phyloP scores from a whole-genome alignment of 768 basidiomycete genomes.

The Coprinopsis strossmayeri region DNA sequence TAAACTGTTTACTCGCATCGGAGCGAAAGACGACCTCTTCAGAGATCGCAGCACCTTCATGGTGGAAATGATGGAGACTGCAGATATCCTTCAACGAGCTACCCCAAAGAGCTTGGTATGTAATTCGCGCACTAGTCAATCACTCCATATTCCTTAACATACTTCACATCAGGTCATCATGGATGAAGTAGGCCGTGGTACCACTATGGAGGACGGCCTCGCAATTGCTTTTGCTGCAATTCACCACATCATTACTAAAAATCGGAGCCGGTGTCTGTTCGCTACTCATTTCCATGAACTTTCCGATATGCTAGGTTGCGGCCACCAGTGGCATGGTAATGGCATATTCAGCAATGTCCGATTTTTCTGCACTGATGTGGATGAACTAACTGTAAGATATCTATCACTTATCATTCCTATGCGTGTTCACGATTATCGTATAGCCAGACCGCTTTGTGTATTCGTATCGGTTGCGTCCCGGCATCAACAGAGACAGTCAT shows the following conservation, averaged over 20 bases:
- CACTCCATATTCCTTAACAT: not conserved
- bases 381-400: constrained; percentile 61
- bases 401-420: not conserved
- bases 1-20: constrained; percentile 88
- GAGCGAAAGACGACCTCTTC: constrained; percentile 92
- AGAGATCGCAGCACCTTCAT: constrained; percentile 94
- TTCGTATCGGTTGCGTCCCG: constrained; percentile 72
- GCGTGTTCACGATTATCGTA: not conserved
- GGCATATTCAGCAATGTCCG: constrained; percentile 55
- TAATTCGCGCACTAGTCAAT: constrained; percentile 9
- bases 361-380: constrained; percentile 88
- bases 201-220: constrained; percentile 85
- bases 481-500: constrained; percentile 87
- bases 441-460: constrained; percentile 80
- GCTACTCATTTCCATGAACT: constrained; percentile 99
- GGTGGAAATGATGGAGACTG: constrained; percentile 97
- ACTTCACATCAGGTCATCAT: constrained; percentile 73
- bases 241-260: constrained; percentile 68
- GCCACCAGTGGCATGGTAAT: constrained; percentile 31
- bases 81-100: constrained; percentile 81
- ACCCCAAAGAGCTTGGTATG: constrained; percentile 78
- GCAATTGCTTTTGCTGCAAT: constrained; percentile 91
- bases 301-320: constrained; percentile 72
- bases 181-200: constrained; percentile 99
- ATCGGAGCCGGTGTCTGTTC: constrained; percentile 81